Evolutionary conservation across 2,329 filamentous ascomycete genomes (phyloP), one percentile per base, ranked within the genome.

Genomic region (Akanthomyces lecanii): DNA sequence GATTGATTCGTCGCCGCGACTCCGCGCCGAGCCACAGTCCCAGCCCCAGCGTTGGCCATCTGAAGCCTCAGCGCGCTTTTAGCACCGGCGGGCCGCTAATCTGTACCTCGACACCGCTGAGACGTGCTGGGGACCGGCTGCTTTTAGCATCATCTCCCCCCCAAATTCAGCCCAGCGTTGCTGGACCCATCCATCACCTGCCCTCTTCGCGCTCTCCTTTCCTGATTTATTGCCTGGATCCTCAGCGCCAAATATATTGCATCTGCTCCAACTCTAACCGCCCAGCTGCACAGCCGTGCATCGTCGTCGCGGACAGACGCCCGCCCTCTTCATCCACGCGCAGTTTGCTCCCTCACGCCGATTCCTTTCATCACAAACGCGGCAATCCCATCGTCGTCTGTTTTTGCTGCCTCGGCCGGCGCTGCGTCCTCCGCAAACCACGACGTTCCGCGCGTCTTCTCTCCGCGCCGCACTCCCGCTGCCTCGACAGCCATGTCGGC

Each of bases 401-500:
- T 54, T 62, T 62, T 48, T 50, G 25, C 50, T 54, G 28, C 38
- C 23, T 33, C 21, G 51, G 42, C 40, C 52, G 25, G 51, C 60
- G 51, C 51, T 55, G 30, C 52, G 42, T 55, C 23, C 44, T 38
- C 42, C 40, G 51, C 21, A 28, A 53, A 21, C 48, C 16, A 53
- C 38, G 51, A 25, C 52, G 6, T 30, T 44, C 52, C 4, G 52
- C 60, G 60, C 60, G 60, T 62, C 51, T 50, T 33, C 30, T 42
- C 42, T 25, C 40, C 60, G 16, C 51, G 38, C 30, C 60, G 40
- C 28, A 11, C 52, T 8, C 42, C 51, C 50, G 44, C 47, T 40
- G n/a, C 51, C 28, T 55, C 51, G 21, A 50, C 33, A 75, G 86
- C 85, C 85, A 85, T 82, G 76, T 86, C 83, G 75, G 83, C 86